Base-by-base conservation (phyloP, 192 early-diverging fungal genomes). In the Coemansia sp. region DNA sequence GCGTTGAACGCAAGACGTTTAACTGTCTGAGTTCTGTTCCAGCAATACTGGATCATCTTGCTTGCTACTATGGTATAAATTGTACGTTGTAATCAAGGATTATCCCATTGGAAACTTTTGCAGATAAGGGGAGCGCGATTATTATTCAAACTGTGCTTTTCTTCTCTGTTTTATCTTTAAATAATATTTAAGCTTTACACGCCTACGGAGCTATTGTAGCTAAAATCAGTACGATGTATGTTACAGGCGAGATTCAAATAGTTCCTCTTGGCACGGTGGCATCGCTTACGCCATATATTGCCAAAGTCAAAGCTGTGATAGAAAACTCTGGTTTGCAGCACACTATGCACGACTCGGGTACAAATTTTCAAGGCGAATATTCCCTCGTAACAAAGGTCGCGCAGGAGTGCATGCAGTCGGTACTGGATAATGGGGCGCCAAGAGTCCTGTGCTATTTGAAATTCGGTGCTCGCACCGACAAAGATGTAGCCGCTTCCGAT, bases 1-100 rank as follows among this genome's bases (percentile, higher is more conserved):
- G 21, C 23, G 67, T 61, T 45, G 92, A 98, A 59, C 86, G 89
- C 48, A 90, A 88, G 71, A 87, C 88, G n/a, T 96, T 98, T 70
- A 96, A 98, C 69, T 83, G 84, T 21, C 73, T 96, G 50, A 80
- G 89, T 5, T 88, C 88, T 11, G 84, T 86, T 3, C 87, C 94
- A 0, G 89, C 88, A 2, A 84, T 95, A 21, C 48, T 96, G 5
- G 92, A 96, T 64, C 90, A 93, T 60, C 68, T 98, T 12, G 70
- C 88, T 45, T 76, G 83, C 57, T 41, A 83, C 60, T 87, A 86
- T 54, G 79, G 63, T 24, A 66, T 82, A 41, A 25, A 52, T 12
- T 67, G 64, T 27, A 66, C 24, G 0, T 22, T 55, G 22, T 73
- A 41, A 65, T 4, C 50, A 15, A 58, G 32, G 32, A 35, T 35